Base-by-base conservation (phyloP, 192 early-diverging fungal species). In the Podila horticola region DNA sequence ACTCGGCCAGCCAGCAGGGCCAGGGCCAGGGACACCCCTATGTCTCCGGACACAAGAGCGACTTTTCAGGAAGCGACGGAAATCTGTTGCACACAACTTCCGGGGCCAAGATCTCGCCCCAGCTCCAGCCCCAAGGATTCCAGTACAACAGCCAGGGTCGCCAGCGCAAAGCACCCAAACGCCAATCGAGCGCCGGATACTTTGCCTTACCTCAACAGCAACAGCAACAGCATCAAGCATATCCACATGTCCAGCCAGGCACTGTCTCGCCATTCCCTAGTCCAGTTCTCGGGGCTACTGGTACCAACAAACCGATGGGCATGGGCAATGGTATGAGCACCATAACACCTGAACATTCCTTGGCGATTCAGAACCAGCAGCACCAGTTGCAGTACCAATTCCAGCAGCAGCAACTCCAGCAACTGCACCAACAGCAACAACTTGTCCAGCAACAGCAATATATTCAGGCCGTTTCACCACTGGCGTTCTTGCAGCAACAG, bases 391-490 rank as follows among this genome's bases (percentile, higher is more conserved):
- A 74, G 28, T 59, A 67, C 8, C 72, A 74, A 28, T 52, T 74
- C 34, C 74, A 76, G 20, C 74, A 70, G 17, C 74, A 76, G 28
- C 74, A 76, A 26, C 74, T 75, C 17, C 67, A 64, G 28, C 62
- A 75, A 24, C 57, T 76, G 29, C 67, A 69, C 29, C 74, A 66
- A 15, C 64, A 62, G 31, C 72, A 74, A 19, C 65, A 57, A 5
- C 13, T 49, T 22, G 29, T 63, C n/a, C 62, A 64, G n/a, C 66
- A 59, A 15, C 62, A 59, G n/a, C 57, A 2, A 1, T 55, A 76
- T 1, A 22, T 65, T 10, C 58, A 58, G 9, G 45, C 59, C 5
- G 51, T 68, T 0, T 75, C 66, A 2, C 67, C 67, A 28, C 13
- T 70, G 13, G 63, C 61, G 17, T 30, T 66, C 9, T 38, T 76